Evolutionary conservation across 129 eudicot species (phyloP).

Genomic region (Apium graveolens): DNA sequence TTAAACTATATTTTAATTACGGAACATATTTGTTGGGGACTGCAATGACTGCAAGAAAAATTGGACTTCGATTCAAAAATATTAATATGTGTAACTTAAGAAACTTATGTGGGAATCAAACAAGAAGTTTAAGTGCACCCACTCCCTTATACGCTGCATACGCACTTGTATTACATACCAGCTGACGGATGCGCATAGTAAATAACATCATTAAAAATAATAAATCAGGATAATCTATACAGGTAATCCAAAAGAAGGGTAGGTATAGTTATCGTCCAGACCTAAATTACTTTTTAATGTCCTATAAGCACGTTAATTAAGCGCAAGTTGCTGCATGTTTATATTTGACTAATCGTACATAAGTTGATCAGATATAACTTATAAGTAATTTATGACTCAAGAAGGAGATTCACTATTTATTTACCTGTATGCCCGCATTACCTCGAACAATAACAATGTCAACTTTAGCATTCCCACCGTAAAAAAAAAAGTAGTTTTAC

Average conservation of each 20-base stretch:
- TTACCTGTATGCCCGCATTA: too few relatives aligned
- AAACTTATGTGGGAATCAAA: background rate
- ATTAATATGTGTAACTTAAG: too few relatives aligned
- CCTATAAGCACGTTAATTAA: too few relatives aligned
- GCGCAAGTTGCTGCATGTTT: background rate
- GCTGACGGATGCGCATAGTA: background rate
- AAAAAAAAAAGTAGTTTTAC: too few relatives aligned
- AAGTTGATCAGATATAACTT: background rate
- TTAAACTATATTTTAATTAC: too few relatives aligned
- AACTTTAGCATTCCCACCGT: too few relatives aligned
- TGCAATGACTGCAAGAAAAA: too few relatives aligned
- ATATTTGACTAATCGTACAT: background rate
- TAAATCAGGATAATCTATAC: background rate
- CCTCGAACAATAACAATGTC: too few relatives aligned
- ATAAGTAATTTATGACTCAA: background rate
- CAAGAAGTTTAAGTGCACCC: background rate
- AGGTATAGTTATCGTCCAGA: background rate
- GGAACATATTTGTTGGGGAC: too few relatives aligned
- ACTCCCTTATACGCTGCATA: background rate
- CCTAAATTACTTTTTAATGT: background rate
- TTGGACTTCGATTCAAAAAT: too few relatives aligned
- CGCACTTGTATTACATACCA: background rate
- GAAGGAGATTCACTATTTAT: too few relatives aligned
- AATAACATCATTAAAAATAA: background rate
- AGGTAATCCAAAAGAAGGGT: background rate